Evolutionary conservation across 129 eudicot species (phyloP), one percentile per base, ranked within the genome.

Genomic region (Flaveria brownii): DNA sequence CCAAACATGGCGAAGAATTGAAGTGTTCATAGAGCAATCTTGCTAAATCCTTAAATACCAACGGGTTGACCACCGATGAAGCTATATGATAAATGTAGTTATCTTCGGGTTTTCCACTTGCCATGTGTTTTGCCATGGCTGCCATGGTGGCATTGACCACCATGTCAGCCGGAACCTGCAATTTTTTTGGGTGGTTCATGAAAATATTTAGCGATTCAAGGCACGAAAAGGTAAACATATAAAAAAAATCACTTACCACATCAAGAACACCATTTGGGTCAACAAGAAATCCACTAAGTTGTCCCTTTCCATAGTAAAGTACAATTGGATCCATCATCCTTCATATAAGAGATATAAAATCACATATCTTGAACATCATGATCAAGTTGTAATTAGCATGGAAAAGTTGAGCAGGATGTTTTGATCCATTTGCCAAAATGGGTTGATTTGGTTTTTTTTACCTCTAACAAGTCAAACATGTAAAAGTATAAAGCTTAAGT

Each of bases 251-350:
- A 78, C 88, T 85, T 87, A 91, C 98, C 51, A 94, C 97, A 80
- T 94, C 98, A 84, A 94, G 92, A 43, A 94, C 98, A 43, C 96
- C 98, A 76, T 85, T 86, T 5, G 98, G 91, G 78, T 94, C 96
- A 42, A 79, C 98, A 41, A 89, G 96, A 83, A 94, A 94, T 74
- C 97, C 98, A 20, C 93, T 87, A 43, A 94, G 93, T 71, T 87
- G 96, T 69, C 98, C 97, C 83, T 94, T 94, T 42, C 98, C 98
- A 52, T 94, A 94, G 86, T 91, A 88, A 67, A 89, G 81, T 52
- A 94, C 83, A 47, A 94, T 82, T 36, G 98, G 98, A 83, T 94
- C 98, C 96, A 94, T 94, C 98, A 94, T 94, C 88, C 98, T 94
- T 85, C 57, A 82, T 20, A 62, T 8, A 23, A 33, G 61, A 76